Conservation (phyloP, 2,329 filamentous ascomycete genomes). For the Colletotrichum costaricense region DNA sequence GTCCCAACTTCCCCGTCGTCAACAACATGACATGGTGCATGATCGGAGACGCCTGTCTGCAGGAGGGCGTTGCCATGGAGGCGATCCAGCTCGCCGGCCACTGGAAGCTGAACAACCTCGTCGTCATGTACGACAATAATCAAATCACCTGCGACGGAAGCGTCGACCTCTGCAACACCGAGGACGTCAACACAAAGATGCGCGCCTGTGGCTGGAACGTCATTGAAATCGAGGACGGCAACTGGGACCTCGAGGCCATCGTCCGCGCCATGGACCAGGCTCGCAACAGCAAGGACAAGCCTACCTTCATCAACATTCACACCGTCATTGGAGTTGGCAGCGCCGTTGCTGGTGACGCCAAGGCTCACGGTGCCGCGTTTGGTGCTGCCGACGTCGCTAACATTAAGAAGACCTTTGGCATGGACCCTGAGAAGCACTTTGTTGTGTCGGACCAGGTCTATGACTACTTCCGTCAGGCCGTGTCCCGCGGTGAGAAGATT, state of each 20-base stretch:
- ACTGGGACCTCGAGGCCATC: conserved; percentile 58
- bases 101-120: conserved; percentile 65
- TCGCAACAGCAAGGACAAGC: conserved; percentile 55
- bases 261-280: conserved; percentile 59
- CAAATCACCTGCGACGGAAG: conserved; percentile 69
- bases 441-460: conserved; percentile 57
- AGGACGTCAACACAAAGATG: conserved; percentile 70
- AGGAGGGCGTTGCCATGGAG: conserved; percentile 68
- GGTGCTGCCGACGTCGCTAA: conserved; percentile 62
- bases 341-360: conserved; percentile 59
- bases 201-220: conserved; percentile 66
- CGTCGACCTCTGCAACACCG: conserved; percentile 62
- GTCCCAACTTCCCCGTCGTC: conserved; percentile 58
- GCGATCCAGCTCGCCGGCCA: conserved; percentile 68
- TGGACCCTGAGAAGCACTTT: conserved; percentile 49
- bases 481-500: conserved; percentile 53
- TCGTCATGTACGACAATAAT: conserved; percentile 71
- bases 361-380: conserved; percentile 69
- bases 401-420: conserved; percentile 47
- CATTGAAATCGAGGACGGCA: conserved; percentile 64
- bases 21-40: conserved; percentile 67
- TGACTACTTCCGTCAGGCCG: conserved; percentile 60
- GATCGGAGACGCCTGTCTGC: conserved; percentile 68
- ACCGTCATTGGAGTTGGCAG: conserved; percentile 68
- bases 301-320: conserved; percentile 67